phyloP scores from a whole-genome alignment of 1,284 basidiomycete species.

The Trichosporon faecale region DNA sequence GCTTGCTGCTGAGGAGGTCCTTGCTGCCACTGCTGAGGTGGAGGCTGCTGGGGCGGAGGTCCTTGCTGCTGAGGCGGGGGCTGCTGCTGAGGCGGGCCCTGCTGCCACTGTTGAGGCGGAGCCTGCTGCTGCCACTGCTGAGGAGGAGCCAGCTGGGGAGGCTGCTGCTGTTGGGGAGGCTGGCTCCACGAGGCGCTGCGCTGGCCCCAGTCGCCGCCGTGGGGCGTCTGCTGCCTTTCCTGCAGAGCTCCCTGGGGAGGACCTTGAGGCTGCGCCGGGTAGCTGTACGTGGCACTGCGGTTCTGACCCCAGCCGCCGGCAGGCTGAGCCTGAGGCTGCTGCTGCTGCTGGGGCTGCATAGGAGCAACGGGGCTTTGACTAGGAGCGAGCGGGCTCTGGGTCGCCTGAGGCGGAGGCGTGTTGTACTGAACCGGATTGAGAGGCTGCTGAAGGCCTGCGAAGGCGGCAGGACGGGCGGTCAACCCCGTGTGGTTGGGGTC shows the following conservation, averaged over 20 bases:
- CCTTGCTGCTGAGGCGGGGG: neutral
- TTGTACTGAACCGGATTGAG: neutral
- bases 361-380: neutral
- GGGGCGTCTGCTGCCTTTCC: neutral
- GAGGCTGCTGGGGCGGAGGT: neutral
- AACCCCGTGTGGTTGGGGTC: conserved; percentile 1
- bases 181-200: conserved; percentile 1
- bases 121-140: neutral
- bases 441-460: neutral
- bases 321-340: neutral
- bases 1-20: neutral
- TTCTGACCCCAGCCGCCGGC: neutral
- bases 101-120: neutral
- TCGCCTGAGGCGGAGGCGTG: neutral
- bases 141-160: neutral
- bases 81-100: neutral
- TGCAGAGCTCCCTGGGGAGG: neutral
- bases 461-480: neutral
- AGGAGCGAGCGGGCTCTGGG: neutral
- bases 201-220: neutral
- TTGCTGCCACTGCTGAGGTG: neutral
- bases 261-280: neutral
- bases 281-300: conserved; percentile 1
- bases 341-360: neutral
- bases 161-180: neutral